A percentile compares a stretch with the other conserved stretches of the same genome.
Evolutionary conservation across 176 grass and related monocot genomes (phyloP).

Genomic region (Puccinellia tenuiflora): DNA sequence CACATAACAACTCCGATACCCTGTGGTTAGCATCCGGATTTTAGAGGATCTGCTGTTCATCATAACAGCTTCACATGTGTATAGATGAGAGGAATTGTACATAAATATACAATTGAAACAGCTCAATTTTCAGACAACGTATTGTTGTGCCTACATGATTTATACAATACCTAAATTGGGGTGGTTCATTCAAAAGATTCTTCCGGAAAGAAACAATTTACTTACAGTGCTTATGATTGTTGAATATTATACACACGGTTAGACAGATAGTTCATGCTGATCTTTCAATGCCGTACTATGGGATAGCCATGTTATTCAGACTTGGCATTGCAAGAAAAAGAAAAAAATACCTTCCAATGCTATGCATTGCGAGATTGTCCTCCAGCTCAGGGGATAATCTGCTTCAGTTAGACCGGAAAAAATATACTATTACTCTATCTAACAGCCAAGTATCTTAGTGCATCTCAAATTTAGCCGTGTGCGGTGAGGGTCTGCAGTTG

Average conservation of each 20-base stretch:
- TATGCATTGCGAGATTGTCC: neutral
- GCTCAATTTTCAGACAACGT: neutral
- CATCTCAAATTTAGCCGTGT: neutral
- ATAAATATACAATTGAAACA: neutral
- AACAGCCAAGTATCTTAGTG: neutral
- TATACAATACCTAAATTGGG: neutral
- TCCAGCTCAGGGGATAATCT: neutral
- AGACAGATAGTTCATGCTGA: neutral
- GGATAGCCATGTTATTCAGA: neutral
- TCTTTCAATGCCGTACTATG: neutral
- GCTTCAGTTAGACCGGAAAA: neutral
- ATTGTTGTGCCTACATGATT: neutral
- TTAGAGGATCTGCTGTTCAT: constrained; percentile 37
- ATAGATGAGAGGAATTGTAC: neutral
- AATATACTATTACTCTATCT: neutral
- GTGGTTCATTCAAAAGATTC: neutral
- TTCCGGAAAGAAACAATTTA: neutral
- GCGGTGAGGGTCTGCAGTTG: neutral
- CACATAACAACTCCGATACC: neutral
- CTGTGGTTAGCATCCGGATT: constrained; percentile 21
- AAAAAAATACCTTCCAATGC: too few species aligned
- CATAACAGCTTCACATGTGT: neutral
- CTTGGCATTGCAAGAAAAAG: too few species aligned
- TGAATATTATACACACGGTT: neutral
- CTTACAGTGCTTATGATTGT: neutral